These are phyloP conservation scores for Stemphylium beticola DNA, from an alignment of 2,329 filamentous ascomycete genomes.

Conservation along the genomic window DNA sequence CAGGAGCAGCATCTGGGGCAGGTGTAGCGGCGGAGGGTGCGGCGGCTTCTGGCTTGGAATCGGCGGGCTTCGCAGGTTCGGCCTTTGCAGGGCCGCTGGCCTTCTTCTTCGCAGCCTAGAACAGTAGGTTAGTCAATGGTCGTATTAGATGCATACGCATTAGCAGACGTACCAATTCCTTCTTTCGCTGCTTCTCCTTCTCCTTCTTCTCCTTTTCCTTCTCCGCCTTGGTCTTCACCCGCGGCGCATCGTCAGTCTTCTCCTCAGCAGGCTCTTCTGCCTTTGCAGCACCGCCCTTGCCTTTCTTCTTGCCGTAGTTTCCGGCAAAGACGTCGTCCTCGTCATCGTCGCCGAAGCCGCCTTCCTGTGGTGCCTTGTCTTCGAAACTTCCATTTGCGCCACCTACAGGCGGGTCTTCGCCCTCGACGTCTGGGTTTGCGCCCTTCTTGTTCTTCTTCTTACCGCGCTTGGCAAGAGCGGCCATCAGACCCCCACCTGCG, in stretches of 20 bases:
- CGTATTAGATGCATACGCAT: not conserved
- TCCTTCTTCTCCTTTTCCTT: slow-evolving; percentile 99
- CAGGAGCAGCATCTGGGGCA: slow-evolving; percentile 41
- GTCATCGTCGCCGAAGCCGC: slow-evolving; percentile 67
- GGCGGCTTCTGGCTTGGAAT: slow-evolving; percentile 46
- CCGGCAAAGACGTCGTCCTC: slow-evolving; percentile 79
- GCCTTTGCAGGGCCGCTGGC: slow-evolving; percentile 58
- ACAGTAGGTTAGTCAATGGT: slow-evolving; percentile 6
- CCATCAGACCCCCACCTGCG: slow-evolving; percentile 57
- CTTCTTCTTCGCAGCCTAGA: slow-evolving; percentile 62
- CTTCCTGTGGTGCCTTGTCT: slow-evolving; percentile 79
- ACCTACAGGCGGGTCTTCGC: slow-evolving; percentile 61
- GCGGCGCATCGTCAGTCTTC: slow-evolving; percentile 48
- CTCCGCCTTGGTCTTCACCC: slow-evolving; percentile 93
- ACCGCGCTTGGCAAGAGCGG: slow-evolving; percentile 60
- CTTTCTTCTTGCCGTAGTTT: slow-evolving; percentile 73
- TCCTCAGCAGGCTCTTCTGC: slow-evolving; percentile 47
- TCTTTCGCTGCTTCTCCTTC: slow-evolving; percentile 97
- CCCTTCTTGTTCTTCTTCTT: slow-evolving; percentile 86
- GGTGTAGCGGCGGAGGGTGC: slow-evolving; percentile 39
- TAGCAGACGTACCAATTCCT: slow-evolving; percentile 76
- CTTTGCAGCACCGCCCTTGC: slow-evolving; percentile 58
- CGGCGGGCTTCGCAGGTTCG: slow-evolving; percentile 50
- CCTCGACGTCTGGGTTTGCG: slow-evolving; percentile 71
- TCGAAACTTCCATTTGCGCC: slow-evolving; percentile 56